A percentile compares a stretch with the other conserved stretches of the same genome.
Evolutionary conservation across 805 yeast genomes (phyloP).

Genomic region (Metschnikowia anglica): DNA sequence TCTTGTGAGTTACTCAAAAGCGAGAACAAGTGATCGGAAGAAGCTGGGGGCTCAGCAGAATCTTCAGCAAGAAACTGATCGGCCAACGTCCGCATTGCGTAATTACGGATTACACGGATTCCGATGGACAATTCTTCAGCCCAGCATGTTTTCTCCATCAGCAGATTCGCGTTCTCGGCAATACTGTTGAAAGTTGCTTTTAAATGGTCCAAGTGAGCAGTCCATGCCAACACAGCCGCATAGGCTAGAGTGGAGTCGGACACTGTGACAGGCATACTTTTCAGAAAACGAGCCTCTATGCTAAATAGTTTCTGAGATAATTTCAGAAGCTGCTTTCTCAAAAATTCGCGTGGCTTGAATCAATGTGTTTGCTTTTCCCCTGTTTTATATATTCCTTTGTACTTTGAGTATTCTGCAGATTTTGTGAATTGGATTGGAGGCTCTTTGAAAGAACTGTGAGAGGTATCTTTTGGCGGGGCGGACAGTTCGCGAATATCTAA

Average conservation of each 20-base stretch:
- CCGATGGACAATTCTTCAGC: constrained; percentile 24
- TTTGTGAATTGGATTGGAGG: too few relatives aligned
- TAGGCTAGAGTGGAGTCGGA: constrained; percentile 14
- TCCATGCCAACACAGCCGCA: constrained; percentile 29
- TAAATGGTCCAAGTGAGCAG: constrained; percentile 23
- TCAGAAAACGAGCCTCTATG: neutral
- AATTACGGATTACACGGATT: constrained; percentile 16
- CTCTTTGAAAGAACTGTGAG: too few relatives aligned
- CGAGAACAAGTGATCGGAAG: neutral
- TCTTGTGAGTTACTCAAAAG: neutral
- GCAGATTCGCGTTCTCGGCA: constrained; percentile 16
- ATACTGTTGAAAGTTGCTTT: constrained; percentile 9
- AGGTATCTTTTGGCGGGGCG: too few relatives aligned
- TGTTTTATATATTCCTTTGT: too few relatives aligned
- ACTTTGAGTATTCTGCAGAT: too few relatives aligned
- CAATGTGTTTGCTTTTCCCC: too few relatives aligned
- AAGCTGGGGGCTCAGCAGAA: neutral
- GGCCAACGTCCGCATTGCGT: constrained; percentile 14
- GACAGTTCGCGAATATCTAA: too few relatives aligned
- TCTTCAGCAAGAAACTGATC: constrained; percentile 13
- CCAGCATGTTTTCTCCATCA: constrained; percentile 21
- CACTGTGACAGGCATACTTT: neutral
- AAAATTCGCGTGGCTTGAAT: too few relatives aligned
- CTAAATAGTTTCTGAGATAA: too few relatives aligned
- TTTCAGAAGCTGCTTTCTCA: too few relatives aligned